phyloP scores from a whole-genome alignment of 441 rosid genomes.

The Dalechampia spathulata region DNA sequence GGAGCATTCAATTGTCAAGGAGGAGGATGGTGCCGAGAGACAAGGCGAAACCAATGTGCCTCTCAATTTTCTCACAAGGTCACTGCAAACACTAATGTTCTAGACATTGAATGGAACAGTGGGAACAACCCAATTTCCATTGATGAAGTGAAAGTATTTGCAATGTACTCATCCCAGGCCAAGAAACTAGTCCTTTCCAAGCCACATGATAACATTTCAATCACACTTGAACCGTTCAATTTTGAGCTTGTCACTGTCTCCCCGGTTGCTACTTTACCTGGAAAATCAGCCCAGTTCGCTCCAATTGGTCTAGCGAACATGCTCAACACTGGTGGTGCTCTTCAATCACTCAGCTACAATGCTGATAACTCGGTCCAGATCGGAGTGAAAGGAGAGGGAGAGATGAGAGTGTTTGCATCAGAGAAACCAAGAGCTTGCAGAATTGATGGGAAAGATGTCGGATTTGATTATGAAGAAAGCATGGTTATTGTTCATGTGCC shows the following conservation, averaged over 20 bases:
- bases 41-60: slow-evolving; percentile 46
- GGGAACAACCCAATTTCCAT: slow-evolving; percentile 53
- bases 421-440: slow-evolving; percentile 40
- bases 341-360: slow-evolving; percentile 34
- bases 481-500: slow-evolving; percentile 52
- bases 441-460: slow-evolving; percentile 36
- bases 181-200: slow-evolving; percentile 47
- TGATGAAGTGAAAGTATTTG: slow-evolving; percentile 42
- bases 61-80: slow-evolving; percentile 38
- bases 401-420: slow-evolving; percentile 48
- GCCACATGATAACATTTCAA: slow-evolving; percentile 30
- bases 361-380: slow-evolving; percentile 23
- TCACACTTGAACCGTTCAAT: slow-evolving; percentile 48
- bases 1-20: slow-evolving; percentile 88
- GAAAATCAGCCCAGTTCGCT: slow-evolving; percentile 45
- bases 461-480: slow-evolving; percentile 30
- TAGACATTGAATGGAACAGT: slow-evolving; percentile 64
- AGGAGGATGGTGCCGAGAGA: slow-evolving; percentile 69
- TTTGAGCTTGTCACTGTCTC: slow-evolving; percentile 63
- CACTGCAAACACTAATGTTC: slow-evolving; percentile 34
- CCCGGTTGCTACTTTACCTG: slow-evolving; percentile 30
- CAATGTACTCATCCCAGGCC: slow-evolving; percentile 47
- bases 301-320: slow-evolving; percentile 68
- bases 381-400: slow-evolving; percentile 57
- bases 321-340: slow-evolving; percentile 78